Base-by-base conservation (phyloP, 1,284 basidiomycete species). In the Violaceomyces palustris region DNA sequence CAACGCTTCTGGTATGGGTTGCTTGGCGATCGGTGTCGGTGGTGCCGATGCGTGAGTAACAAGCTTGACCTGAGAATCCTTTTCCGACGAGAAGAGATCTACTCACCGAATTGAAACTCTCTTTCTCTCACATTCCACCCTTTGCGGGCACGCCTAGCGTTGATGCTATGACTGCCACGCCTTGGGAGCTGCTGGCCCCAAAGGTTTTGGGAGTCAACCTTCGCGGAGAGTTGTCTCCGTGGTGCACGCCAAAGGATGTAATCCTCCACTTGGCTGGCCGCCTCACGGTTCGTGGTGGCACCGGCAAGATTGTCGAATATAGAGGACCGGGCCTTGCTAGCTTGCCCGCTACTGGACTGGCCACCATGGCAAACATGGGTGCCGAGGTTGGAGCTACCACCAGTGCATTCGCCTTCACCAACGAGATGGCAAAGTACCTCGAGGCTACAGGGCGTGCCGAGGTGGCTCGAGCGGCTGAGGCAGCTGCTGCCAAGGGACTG, bases 1-100 rank as follows among this genome's bases (percentile, higher is more conserved):
- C 7, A 98, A 99, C 74, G 94, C 94, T 31, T 91, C 92, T 54
- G 94, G 94, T 37, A 82, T 98, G 42, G 94, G 94, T n/a, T 83
- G 93, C 80, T 82, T 99, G 50, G 94, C 94, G 8, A 97, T 97
- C 49, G 94, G 94, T 52, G 94, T 99, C 19, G 94, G 94, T 59
- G 94, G 94, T 50, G 94, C 94, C 17, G 94, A 99, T 73, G 94
- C 94, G n/a, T n/a, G n/a, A n/a, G n/a, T n/a, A n/a, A n/a, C n/a
- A n/a, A n/a, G n/a, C n/a, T n/a, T 15, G n/a, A 11, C 15, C 17
- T 29, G 5, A 10, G 27, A 18, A 26, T 14, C 26, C 22, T 10
- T 18, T 29, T 10, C 19, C 21, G 1, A n/a, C 38, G 15, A 28
- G 25, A 17, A 27, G 12, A 18, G 15, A 6, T 21, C 28, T 32